Evolutionary conservation across 2,329 filamentous ascomycete species (phyloP).

Genomic region (Myriosclerotinia scirpicola): DNA sequence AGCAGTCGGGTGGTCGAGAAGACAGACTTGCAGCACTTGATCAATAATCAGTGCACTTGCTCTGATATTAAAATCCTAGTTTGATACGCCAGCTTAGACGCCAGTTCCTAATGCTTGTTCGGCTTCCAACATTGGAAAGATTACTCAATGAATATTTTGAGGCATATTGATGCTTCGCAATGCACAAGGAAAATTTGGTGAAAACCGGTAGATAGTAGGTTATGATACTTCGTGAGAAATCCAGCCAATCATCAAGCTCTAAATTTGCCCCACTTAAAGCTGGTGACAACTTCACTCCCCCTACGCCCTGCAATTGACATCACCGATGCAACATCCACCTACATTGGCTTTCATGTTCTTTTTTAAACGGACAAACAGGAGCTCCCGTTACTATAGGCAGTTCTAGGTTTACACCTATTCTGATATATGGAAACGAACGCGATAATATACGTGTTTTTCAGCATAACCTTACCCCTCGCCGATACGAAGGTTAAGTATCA

Average conservation of each 20-base stretch:
- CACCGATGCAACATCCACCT: not conserved
- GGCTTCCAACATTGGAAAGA: no score
- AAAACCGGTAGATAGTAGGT: no score
- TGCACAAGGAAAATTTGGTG: no score
- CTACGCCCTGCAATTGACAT: not conserved
- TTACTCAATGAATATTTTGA: no score
- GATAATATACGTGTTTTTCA: not conserved
- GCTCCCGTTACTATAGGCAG: not conserved
- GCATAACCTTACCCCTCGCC: not conserved
- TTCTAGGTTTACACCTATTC: not conserved
- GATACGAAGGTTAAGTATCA: constrained; percentile 1
- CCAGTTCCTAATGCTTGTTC: no score
- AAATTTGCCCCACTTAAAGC: not conserved
- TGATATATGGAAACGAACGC: not conserved
- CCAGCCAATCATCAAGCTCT: not conserved
- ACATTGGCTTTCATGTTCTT: not conserved
- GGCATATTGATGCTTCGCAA: no score
- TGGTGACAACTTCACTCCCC: not conserved
- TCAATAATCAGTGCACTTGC: not conserved
- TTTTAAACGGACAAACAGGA: not conserved
- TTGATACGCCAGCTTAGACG: no score
- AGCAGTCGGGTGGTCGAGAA: not conserved
- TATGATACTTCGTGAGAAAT: not conserved
- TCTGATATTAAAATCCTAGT: not conserved
- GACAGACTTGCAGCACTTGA: not conserved